These are phyloP conservation scores for Taiwanofungus camphoratus DNA, from an alignment of 1,284 basidiomycete genomes.

Conservation along the genomic window DNA sequence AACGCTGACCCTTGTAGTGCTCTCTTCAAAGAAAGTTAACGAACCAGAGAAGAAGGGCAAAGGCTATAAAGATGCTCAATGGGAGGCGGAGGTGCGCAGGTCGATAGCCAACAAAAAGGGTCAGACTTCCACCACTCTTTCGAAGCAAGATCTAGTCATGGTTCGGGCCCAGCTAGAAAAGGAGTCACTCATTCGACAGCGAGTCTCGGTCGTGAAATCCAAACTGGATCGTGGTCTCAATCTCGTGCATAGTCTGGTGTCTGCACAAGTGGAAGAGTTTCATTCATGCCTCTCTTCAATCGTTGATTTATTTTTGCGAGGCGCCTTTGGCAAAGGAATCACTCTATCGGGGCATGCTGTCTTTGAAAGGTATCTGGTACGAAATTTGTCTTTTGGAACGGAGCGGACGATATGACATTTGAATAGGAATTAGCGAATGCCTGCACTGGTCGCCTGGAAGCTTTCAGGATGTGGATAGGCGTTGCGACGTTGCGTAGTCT, in stretches of 20 bases:
- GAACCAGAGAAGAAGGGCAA: slow-evolving; percentile 71
- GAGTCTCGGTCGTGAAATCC: slow-evolving; percentile 49
- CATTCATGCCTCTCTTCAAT: slow-evolving; percentile 51
- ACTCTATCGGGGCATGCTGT: slow-evolving; percentile 53
- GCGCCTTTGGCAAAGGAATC: slow-evolving; percentile 54
- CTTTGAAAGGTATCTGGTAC: slow-evolving; percentile 75
- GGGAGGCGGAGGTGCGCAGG: slow-evolving; percentile 90
- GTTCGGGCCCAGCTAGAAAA: slow-evolving; percentile 78
- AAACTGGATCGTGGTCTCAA: slow-evolving; percentile 63
- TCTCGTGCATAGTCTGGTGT: slow-evolving; percentile 60
- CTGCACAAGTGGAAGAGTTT: slow-evolving; percentile 54
- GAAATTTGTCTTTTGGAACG: slow-evolving; percentile 21
- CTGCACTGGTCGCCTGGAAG: slow-evolving; percentile 68
- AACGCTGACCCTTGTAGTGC: slow-evolving; percentile 38
- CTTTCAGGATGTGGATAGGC: slow-evolving; percentile 66
- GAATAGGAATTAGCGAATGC: slow-evolving; percentile 55
- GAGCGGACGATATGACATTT: slow-evolving; percentile 1
- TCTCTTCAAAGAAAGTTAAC: slow-evolving; percentile 51
- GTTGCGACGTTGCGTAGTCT: slow-evolving; percentile 76
- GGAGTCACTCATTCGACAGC: slow-evolving; percentile 62
- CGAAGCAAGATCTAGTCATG: slow-evolving; percentile 79
- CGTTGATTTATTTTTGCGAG: slow-evolving; percentile 57
- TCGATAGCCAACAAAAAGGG: slow-evolving; percentile 72
- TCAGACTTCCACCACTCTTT: slow-evolving; percentile 46
- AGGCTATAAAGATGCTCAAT: slow-evolving; percentile 81